These are phyloP conservation scores for Stropharia rugosoannulata DNA, from an alignment of 768 basidiomycete species.

Conservation along the genomic window DNA sequence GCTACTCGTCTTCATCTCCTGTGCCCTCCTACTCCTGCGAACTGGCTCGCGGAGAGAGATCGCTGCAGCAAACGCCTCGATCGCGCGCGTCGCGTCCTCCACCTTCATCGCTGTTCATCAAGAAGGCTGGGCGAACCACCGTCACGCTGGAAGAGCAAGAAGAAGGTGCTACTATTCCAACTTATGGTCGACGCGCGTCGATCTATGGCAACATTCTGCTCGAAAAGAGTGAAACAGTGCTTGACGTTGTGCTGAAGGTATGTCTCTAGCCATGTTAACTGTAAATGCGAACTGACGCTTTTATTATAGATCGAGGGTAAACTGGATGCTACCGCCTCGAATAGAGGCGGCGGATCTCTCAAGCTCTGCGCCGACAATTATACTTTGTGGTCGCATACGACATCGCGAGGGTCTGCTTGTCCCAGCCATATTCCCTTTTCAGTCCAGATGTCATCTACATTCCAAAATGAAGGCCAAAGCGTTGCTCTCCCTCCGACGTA, in stretches of 20 bases:
- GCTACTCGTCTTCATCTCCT: constrained; percentile 53
- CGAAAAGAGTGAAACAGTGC: constrained; percentile 35
- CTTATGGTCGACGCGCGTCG: constrained; percentile 40
- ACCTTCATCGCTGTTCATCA: constrained; percentile 42
- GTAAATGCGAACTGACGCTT: constrained; percentile 1
- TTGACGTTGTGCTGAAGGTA: constrained; percentile 47
- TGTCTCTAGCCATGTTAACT: background rate
- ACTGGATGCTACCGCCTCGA: constrained; percentile 36
- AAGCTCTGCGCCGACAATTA: constrained; percentile 30
- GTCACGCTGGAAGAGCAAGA: constrained; percentile 49
- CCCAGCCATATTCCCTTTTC: constrained; percentile 41
- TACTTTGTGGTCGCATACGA: constrained; percentile 33
- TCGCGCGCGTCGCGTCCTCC: constrained; percentile 15
- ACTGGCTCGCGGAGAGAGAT: constrained; percentile 50
- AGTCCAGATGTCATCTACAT: constrained; percentile 44
- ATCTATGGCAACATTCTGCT: constrained; percentile 45
- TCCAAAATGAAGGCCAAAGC: constrained; percentile 30
- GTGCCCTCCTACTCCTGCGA: constrained; percentile 59
- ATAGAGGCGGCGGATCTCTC: constrained; percentile 33
- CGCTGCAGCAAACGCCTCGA: constrained; percentile 49
- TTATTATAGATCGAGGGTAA: constrained; percentile 39
- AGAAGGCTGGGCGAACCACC: constrained; percentile 35
- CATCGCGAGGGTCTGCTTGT: constrained; percentile 15
- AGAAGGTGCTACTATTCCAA: constrained; percentile 32
- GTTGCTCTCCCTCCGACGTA: constrained; percentile 51